Evolutionary conservation across 768 basidiomycete species (phyloP), one percentile per base, ranked within the genome.

Genomic region (Porpolomopsis calyptriformis): DNA sequence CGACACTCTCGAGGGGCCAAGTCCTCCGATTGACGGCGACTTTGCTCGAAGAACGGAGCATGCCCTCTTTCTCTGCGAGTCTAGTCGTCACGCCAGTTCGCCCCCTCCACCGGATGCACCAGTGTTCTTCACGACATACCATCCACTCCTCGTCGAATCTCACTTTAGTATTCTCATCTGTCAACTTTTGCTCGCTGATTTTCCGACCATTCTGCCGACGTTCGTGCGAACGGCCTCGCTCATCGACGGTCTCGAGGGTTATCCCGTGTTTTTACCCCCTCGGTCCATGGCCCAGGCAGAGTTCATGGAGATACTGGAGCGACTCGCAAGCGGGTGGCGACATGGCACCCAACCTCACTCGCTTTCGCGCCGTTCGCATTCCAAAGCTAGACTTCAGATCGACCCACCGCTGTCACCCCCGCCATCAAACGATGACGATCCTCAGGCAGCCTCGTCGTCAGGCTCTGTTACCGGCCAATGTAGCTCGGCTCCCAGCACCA

Each of bases 221-320:
- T 90, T 91, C 54, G 64, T 74, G 24, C 77, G 73, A 45, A 72
- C 82, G 1, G 80, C 85, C 0, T 63, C 72, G 10, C 64, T 88
- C 20, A 77, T 91, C 6, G 85, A 91, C 49, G 82, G 83, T 2
- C 71, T 91, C 33, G 90, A 91, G 58, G 88, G 89, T 0, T 90
- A 87, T 61, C 90, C 90, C 6, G 72, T 93, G 39, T 93, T 93
- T 62, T 66, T 88, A 0, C 85, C 87, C 7, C 85, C 90, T 11
- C 71, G 90, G 25, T 88, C 86, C 10, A 87, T 91, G 82, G 80
- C 83, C 0, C 90, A 93, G 56, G 87, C 87, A 8, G 88, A 92
- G 63, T 91, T 90, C 53, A 67, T 88, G 48, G 90, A 93, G 61
- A 71, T 87, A 6, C 68, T 91, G 47, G 88, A 91, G 54, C 76